A percentile compares a stretch with the other conserved stretches of the same genome.
Evolutionary conservation across 208 protist species (phyloP).

Genomic region (Crithidia acanthocephali): DNA sequence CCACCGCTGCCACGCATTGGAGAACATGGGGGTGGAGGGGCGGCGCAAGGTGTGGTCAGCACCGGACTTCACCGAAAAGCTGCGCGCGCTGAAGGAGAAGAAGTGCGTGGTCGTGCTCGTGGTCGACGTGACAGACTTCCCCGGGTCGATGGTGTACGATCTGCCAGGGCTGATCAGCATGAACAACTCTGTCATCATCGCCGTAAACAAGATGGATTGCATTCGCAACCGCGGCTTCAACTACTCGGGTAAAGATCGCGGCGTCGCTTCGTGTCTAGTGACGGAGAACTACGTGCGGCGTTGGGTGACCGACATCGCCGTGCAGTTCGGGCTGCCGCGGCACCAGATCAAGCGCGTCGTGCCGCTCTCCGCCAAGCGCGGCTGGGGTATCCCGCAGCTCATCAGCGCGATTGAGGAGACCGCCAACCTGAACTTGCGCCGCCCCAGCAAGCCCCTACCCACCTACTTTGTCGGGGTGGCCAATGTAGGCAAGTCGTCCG

Average conservation of each 20-base stretch:
- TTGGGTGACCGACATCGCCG: conserved; percentile 87
- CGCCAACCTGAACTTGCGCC: conserved; percentile 83
- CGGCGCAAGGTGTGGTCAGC: conserved; percentile 88
- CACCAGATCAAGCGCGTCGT: conserved; percentile 80
- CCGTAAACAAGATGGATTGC: conserved; percentile 93
- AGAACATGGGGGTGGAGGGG: conserved; percentile 84
- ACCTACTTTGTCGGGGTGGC: conserved; percentile 92
- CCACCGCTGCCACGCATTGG: conserved; percentile 87
- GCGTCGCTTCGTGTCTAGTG: conserved; percentile 68
- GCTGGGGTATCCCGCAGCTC: conserved; percentile 88
- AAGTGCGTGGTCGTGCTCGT: conserved; percentile 88
- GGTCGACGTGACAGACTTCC: conserved; percentile 93
- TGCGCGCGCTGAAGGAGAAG: conserved; percentile 82
- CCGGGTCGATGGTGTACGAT: conserved; percentile 91
- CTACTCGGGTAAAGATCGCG: conserved; percentile 79
- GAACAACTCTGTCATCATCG: conserved; percentile 93
- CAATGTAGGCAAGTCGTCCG: conserved; percentile 94
- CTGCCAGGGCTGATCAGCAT: conserved; percentile 91
- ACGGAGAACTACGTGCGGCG: conserved; percentile 72
- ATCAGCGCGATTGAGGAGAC: conserved; percentile 71
- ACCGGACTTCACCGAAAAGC: conserved; percentile 89
- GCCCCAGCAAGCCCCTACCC: conserved; percentile 69
- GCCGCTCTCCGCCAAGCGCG: conserved; percentile 87
- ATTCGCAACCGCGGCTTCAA: conserved; percentile 83
- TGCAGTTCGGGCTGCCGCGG: conserved; percentile 77